Percentiles rank a stretch among this genome's conserved stretches.
phyloP scores from a whole-genome alignment of 78 protist genomes.

The Dictyostelium brefeldianum region DNA sequence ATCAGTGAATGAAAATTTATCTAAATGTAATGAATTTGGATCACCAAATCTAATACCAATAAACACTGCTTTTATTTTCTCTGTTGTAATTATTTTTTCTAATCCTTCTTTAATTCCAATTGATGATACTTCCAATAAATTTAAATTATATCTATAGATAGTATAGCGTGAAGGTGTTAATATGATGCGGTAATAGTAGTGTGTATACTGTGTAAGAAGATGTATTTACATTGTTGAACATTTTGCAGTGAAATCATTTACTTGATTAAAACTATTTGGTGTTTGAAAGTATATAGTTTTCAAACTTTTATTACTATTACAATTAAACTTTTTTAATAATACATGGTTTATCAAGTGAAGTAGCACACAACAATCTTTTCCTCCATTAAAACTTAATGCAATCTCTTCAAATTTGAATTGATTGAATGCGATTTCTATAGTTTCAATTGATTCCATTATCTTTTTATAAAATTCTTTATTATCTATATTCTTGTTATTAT shows the following conservation, averaged over 20 bases:
- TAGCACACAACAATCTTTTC: slow-evolving; percentile 86
- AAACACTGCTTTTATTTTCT: slow-evolving; percentile 69
- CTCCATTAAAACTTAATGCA: slow-evolving; percentile 86
- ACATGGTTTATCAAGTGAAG: slow-evolving; percentile 71
- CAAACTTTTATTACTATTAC: neutral
- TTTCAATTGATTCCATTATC: neutral
- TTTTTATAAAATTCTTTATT: neutral
- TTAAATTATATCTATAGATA: slow-evolving; percentile 35
- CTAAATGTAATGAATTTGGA: slow-evolving; percentile 60
- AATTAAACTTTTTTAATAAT: neutral
- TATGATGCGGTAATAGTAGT: neutral
- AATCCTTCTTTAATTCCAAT: slow-evolving; percentile 68
- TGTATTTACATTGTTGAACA: slow-evolving; percentile 36
- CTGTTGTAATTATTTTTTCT: neutral
- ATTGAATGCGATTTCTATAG: slow-evolving; percentile 3
- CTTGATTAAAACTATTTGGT: slow-evolving; percentile 25
- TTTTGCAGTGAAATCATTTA: slow-evolving; percentile 38
- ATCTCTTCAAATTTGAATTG: slow-evolving; percentile 22
- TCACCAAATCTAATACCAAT: slow-evolving; percentile 74
- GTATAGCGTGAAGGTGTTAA: too few species aligned
- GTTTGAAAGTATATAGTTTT: slow-evolving; percentile 46
- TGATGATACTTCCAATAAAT: neutral
- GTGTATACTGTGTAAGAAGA: too few species aligned
- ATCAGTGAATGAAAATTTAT: slow-evolving; percentile 60
- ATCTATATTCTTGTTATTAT: neutral